Percentiles rank a stretch among this genome's conserved stretches.
Conservation (phyloP, 75 land plant genomes). For the Pinus albicaulis region DNA sequence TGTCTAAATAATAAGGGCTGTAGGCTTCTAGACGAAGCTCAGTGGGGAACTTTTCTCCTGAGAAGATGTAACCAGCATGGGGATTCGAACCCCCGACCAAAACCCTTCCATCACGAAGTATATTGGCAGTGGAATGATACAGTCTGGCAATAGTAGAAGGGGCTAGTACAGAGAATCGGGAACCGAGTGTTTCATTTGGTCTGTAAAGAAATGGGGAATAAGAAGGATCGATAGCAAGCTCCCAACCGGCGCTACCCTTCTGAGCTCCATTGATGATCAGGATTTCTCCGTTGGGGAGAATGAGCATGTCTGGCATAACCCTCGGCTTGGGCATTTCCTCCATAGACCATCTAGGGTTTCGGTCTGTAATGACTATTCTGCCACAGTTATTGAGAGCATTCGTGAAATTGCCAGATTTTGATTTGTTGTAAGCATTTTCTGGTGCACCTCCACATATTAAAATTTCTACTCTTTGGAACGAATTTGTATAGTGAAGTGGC, state of each 20-base stretch:
- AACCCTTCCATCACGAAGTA: conserved; percentile 54
- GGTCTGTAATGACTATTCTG: conserved; percentile 29
- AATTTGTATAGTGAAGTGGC: conserved; percentile 33
- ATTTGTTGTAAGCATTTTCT: conserved; percentile 6
- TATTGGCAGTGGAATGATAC: conserved; percentile 49
- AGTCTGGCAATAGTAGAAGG: no score
- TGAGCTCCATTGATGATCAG: conserved; percentile 71
- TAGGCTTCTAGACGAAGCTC: conserved; percentile 54
- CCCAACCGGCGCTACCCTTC: conserved; percentile 70
- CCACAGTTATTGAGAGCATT: conserved; percentile 52
- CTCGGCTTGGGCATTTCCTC: conserved; percentile 63
- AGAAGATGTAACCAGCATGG: conserved; percentile 36
- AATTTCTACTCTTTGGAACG: conserved; percentile 16
- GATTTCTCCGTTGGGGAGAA: conserved; percentile 66
- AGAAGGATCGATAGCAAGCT: conserved; percentile 30
- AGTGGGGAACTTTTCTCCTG: conserved; percentile 50
- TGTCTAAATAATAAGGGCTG: conserved; percentile 29
- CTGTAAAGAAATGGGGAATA: conserved; percentile 43
- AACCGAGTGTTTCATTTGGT: conserved; percentile 16
- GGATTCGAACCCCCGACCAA: conserved; percentile 72
- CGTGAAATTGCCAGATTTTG: conserved; percentile 7
- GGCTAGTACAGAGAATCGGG: conserved; percentile 43
- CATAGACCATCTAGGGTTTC: conserved; percentile 40
- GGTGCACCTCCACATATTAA: conserved; percentile 68
- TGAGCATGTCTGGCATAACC: conserved; percentile 79